Evolutionary conservation across 2,329 filamentous ascomycete genomes (phyloP).

Genomic region (Chaetomium globosum): DNA sequence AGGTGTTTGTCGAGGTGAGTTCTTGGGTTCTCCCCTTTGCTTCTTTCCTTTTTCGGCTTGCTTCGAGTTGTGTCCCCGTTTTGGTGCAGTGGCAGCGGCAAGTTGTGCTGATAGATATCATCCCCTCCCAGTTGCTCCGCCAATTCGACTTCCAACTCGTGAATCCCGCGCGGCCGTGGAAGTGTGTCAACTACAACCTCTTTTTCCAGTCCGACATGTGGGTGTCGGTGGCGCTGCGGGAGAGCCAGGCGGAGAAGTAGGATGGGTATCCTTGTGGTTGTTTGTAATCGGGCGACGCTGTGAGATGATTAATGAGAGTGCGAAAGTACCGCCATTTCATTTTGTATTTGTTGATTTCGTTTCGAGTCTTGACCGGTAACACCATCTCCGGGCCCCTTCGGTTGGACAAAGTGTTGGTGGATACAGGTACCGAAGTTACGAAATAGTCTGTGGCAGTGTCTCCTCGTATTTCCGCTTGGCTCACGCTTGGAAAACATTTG

Average conservation of each 20-base stretch:
- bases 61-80: too few species aligned
- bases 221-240: slow-evolving; percentile 36
- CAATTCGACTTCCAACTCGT: slow-evolving; percentile 42
- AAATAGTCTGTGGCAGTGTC: neutral
- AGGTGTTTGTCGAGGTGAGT: slow-evolving; percentile 48
- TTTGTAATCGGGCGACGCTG: neutral
- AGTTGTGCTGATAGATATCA: neutral
- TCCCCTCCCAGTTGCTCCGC: slow-evolving; percentile 29
- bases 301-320: neutral
- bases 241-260: slow-evolving; percentile 4
- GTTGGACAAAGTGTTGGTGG: neutral
- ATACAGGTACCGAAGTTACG: too few species aligned
- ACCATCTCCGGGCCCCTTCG: neutral
- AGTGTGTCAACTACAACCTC: slow-evolving; percentile 37
- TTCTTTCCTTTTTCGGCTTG: too few species aligned
- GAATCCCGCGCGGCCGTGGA: slow-evolving; percentile 37
- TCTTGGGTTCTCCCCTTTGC: too few species aligned
- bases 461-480: neutral
- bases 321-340: neutral
- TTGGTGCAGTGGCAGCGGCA: too few species aligned
- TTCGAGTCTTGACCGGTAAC: neutral
- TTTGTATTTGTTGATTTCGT: neutral
- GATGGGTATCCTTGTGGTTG: neutral
- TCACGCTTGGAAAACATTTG: neutral
- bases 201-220: slow-evolving; percentile 41